Percentiles rank a stretch among this genome's conserved stretches.
Conservation (phyloP, 2,329 filamentous ascomycete genomes). For the Penicillium brasilianum region DNA sequence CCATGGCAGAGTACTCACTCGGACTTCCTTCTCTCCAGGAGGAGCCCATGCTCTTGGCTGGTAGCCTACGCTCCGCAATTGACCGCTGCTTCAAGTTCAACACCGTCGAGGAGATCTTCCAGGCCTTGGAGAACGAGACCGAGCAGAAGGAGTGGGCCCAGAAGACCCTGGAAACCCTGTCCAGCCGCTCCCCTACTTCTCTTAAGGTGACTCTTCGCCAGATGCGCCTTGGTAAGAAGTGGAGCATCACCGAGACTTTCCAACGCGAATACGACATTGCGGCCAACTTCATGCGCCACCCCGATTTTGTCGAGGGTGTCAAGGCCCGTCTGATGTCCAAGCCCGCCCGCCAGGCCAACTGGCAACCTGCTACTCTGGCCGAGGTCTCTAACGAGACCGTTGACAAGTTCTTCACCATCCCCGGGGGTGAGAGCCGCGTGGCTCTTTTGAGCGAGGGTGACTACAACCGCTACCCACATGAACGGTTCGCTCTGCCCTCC, state of each 20-base stretch:
- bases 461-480: conserved; percentile 76
- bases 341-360: conserved; percentile 67
- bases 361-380: conserved; percentile 76
- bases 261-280: conserved; percentile 84
- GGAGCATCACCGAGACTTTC: conserved; percentile 87
- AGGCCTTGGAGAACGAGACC: conserved; percentile 63
- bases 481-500: conserved; percentile 70
- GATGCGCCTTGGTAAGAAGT: conserved; percentile 74
- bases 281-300: conserved; percentile 83
- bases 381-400: conserved; percentile 66
- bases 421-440: conserved; percentile 55
- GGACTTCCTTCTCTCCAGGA: conserved; percentile 70
- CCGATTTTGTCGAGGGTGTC: conserved; percentile 93
- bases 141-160: conserved; percentile 74
- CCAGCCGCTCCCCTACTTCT: conserved; percentile 80
- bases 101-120: conserved; percentile 71
- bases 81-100: conserved; percentile 79
- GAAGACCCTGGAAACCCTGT: conserved; percentile 75
- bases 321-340: conserved; percentile 77
- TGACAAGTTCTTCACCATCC: conserved; percentile 70
- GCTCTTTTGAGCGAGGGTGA: conserved; percentile 64
- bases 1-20: conserved; percentile 89
- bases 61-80: conserved; percentile 76
- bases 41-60: conserved; percentile 69
- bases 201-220: conserved; percentile 84